phyloP scores from a whole-genome alignment of 306 rosid species.

The Dicorynia guianensis region DNA sequence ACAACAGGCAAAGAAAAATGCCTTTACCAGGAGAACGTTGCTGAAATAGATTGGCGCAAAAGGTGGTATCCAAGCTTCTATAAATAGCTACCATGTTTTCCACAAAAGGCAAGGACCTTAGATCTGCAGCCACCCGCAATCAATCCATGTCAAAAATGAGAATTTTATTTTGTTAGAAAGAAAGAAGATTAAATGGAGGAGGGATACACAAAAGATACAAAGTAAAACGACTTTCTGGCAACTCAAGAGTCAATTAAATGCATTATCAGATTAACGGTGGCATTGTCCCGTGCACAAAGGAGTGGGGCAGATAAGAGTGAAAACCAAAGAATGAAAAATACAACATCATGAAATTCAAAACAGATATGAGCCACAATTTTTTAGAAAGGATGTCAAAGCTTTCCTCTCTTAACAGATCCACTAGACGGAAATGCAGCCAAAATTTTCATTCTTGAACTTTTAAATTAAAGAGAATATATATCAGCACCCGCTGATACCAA shows the following conservation, averaged over 20 bases:
- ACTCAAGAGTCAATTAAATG: not conserved
- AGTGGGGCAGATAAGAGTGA: not conserved
- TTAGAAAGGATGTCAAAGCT: not conserved
- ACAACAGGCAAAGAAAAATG: conserved; percentile 10
- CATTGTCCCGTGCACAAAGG: not conserved
- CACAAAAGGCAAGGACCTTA: conserved; percentile 66
- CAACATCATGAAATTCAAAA: not conserved
- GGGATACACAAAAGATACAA: not conserved
- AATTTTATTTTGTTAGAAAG: not conserved
- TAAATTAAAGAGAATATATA: not conserved
- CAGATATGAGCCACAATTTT: not conserved
- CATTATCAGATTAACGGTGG: not conserved
- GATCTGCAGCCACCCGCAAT: conserved; percentile 59
- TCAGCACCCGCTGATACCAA: not conserved
- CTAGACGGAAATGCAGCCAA: not conserved
- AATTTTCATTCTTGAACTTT: not conserved
- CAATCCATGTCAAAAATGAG: conserved; percentile 8
- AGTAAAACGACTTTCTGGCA: not conserved
- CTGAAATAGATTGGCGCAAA: conserved; percentile 53
- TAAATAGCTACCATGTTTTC: conserved; percentile 77
- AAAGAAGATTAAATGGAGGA: not conserved
- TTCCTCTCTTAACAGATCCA: not conserved
- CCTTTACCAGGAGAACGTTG: conserved; percentile 61
- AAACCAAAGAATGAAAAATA: not conserved
- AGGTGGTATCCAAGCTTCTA: conserved; percentile 68